Evolutionary conservation across 2,329 filamentous ascomycete species (phyloP), one percentile per base, ranked within the genome.

Genomic region (Myriosclerotinia curreyana): DNA sequence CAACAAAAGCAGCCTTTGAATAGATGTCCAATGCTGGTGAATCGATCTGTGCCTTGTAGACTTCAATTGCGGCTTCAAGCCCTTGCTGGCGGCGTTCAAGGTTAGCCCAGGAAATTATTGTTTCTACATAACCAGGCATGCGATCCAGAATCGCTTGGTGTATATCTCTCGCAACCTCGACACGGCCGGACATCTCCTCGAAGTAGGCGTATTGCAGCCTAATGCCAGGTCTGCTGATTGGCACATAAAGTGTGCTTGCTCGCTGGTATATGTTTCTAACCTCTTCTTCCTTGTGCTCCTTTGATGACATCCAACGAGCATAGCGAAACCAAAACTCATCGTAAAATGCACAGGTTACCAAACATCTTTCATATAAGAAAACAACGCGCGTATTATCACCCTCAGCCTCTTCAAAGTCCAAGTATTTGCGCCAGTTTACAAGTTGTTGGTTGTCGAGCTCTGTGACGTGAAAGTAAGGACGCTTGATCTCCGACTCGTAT

Each of bases 251-350:
- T 59, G 86, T 92, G 69, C 90, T 88, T 12, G 94, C 95, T 64
- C 92, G 87, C 75, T 94, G 87, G 74, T 96, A 98, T 68, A 98
- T 95, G 76, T 91, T 93, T 64, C 95, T 89, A 7, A 94, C 88
- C 74, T 97, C 93, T 74, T 97, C 91, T 53, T 92, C 87, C 75
- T 96, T 96, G 70, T 82, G 86, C 1, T 85, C 78, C 74, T 96
- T 91, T 0, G 86, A 86, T 65, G 84, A 82, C 90, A 97, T 96
- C 95, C 95, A 99, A 49, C 94, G 83, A 20, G 90, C 91, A 76
- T 96, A 99, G n/a, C 95, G 89, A 72, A 96, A 86, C 95, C 95
- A 99, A 76, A 98, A 96, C 74, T 98, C 94, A 58, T 98, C 94
- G 74, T 99, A 97, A 70, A 96, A 89, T 20, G 95, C 94, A 72